These are phyloP conservation scores for Rhodotorula babjevae DNA, from an alignment of 768 basidiomycete genomes.

Conservation along the genomic window DNA sequence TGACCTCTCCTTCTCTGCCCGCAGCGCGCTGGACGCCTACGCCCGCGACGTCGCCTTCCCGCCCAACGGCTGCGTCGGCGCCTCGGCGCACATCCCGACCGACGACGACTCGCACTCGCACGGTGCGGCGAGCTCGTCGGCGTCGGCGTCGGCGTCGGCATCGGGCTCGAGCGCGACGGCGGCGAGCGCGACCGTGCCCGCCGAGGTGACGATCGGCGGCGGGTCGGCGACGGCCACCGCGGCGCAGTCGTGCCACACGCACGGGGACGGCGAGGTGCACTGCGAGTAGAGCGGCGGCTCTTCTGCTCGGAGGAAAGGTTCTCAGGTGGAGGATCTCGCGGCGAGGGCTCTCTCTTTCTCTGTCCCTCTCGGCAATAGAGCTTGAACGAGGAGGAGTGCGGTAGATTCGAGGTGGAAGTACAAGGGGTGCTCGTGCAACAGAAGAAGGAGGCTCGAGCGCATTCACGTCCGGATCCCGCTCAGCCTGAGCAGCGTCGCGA, in stretches of 20 bases:
- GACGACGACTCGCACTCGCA: not conserved
- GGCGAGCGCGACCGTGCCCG: not conserved
- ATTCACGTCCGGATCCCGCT: not conserved
- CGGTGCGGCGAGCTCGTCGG: not conserved
- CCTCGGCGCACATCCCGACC: constrained; percentile 3
- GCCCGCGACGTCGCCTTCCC: constrained; percentile 30
- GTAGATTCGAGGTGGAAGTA: not conserved
- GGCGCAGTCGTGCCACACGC: constrained; percentile 17
- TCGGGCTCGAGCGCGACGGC: not conserved
- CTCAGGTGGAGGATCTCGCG: no score
- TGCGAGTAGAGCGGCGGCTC: not conserved
- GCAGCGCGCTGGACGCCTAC: constrained; percentile 28
- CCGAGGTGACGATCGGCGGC: not conserved
- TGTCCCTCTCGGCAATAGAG: not conserved
- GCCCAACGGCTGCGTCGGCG: constrained; percentile 17
- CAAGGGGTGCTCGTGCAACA: no score
- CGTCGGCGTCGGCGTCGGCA: constrained; percentile 2
- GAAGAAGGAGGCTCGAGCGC: no score
- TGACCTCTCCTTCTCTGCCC: not conserved
- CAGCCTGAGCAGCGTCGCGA: constrained; percentile 5
- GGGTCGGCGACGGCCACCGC: not conserved
- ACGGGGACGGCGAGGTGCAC: constrained; percentile 9
- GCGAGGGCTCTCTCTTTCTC: not conserved
- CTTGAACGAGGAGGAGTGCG: no score
- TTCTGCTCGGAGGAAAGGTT: no score